Evolutionary conservation across 2,329 filamentous ascomycete species (phyloP), one percentile per base, ranked within the genome.

Genomic region (Aspergillus sp.): DNA sequence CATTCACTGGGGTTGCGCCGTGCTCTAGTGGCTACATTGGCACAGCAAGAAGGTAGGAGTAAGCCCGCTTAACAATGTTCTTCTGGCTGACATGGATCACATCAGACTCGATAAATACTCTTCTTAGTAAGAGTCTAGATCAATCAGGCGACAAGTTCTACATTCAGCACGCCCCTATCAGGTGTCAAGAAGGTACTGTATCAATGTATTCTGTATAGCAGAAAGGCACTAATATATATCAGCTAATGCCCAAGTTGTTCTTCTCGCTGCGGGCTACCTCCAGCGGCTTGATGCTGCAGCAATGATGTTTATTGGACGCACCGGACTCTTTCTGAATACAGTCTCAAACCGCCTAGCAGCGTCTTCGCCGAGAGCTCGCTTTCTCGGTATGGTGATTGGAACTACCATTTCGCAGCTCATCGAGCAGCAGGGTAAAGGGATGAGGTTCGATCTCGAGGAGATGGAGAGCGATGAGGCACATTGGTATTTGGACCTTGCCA

Each of bases 321-420:
- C 91, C 1, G 85, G 88, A 17, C 72, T 83, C 1, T 96, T 96
- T 70, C 81, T 96, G 52, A 88, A 85, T 63, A 84, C 88, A 6
- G 87, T 97, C 36, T 97, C 95, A 0, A 96, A 96, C 72, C 86
- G 93, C 23, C 85, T 99, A 6, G 86, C 87, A 11, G 85, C 92
- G 15, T 88, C 92, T 3, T 92, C 95, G 42, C 81, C 81, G 6
- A 84, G 88, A 65, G 88, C 90, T 15, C 86, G 92, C 17, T 91
- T 96, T 66, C 82, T 99, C 0, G 95, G 95, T 0, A 96, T 99
- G 87, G 82, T 90, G 2, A 87, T 96, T 32, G 95, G 91, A 4
- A 92, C 92, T 66, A 86, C 88, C 1, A 79, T 89, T 2, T 89
- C 86, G 0, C 78, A 79, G 49, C 76, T 96, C 52, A 80, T 87